Evolutionary conservation across 2,329 filamentous ascomycete species (phyloP), one percentile per base, ranked within the genome.

Genomic region (Decorospora gaudefroyi): DNA sequence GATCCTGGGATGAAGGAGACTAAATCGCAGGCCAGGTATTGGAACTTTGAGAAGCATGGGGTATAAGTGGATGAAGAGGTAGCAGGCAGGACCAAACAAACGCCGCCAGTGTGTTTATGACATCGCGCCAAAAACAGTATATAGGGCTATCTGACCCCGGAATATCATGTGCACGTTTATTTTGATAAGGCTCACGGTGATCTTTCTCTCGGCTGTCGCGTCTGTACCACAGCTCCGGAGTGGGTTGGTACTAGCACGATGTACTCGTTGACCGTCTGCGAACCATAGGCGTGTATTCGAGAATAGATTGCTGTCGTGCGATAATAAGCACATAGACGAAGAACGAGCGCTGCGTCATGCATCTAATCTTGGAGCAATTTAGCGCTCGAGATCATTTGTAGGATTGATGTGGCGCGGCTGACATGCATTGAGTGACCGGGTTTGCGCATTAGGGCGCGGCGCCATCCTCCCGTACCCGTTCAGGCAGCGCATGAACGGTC

Each of bases 151-250:
- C n/a, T 28, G 33, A 34, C 9, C 46, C 43, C 23, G 46, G 42
- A 51, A 48, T 51, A 51, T 43, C 41, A 18, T 35, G 33, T 26
- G 13, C 42, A 22, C 36, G 46, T 57, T 52, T 58, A n/a, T 58
- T 44, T 53, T 29, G 51, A 56, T 58, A 42, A 59, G 57, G 55
- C 55, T 58, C 50, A 45, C 39, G 32, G 28, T 38, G 40, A 41
- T 27, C 31, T 31, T 22, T 25, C 49, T 23, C 38, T 49, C 46
- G 52, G 54, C 43, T 41, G 40, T 44, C 36, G 26, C 32, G 33
- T 27, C 34, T 23, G 16, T 23, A 39, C 15, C 17, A 22, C 18
- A 17, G 37, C 17, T 35, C 42, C 27, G 38, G 9, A 34, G 31
- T 42, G 3, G 29, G 21, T 34, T 16, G 8, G 32, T 54, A 43